These are phyloP conservation scores for Phytophthora pini DNA, from an alignment of 352 stramenopile genomes.

Conservation along the genomic window DNA sequence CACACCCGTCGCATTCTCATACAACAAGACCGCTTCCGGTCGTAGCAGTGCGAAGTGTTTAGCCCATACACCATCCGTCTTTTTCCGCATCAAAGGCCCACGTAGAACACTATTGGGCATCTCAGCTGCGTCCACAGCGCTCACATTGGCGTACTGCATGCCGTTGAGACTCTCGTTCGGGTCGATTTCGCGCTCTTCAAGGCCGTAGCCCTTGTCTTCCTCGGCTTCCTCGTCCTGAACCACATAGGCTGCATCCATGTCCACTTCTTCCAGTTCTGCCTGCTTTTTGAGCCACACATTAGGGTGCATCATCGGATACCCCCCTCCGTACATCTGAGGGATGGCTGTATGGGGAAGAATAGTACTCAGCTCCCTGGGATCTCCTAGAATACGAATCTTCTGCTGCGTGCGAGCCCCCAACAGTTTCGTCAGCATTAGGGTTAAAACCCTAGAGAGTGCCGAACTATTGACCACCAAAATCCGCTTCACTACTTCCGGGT, in stretches of 20 bases:
- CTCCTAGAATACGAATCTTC: conserved; percentile 57
- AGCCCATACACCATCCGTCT: conserved; percentile 70
- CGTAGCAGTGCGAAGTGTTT: conserved; percentile 76
- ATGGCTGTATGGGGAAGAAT: conserved; percentile 55
- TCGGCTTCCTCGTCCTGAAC: conserved; percentile 40
- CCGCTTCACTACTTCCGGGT: conserved; percentile 65
- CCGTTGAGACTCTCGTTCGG: conserved; percentile 63
- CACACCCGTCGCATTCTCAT: conserved; percentile 58
- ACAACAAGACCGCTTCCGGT: conserved; percentile 75
- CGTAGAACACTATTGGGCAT: conserved; percentile 79
- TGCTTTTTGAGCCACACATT: conserved; percentile 70
- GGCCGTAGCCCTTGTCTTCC: conserved; percentile 50
- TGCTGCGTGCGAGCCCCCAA: conserved; percentile 54
- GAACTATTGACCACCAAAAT: conserved; percentile 74
- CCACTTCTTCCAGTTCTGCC: conserved; percentile 75
- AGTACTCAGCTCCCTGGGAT: conserved; percentile 51
- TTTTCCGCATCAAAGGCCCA: conserved; percentile 70
- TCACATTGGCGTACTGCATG: conserved; percentile 84
- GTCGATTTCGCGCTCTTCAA: conserved; percentile 32
- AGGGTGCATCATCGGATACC: conserved; percentile 60
- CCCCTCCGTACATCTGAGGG: conserved; percentile 68
- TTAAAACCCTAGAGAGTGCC: conserved; percentile 57
- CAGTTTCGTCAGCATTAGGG: conserved; percentile 59
- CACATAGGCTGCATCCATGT: conserved; percentile 46
- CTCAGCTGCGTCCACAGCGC: conserved; percentile 60